phyloP scores from a whole-genome alignment of 768 basidiomycete species.

The Leccinum arenicola region DNA sequence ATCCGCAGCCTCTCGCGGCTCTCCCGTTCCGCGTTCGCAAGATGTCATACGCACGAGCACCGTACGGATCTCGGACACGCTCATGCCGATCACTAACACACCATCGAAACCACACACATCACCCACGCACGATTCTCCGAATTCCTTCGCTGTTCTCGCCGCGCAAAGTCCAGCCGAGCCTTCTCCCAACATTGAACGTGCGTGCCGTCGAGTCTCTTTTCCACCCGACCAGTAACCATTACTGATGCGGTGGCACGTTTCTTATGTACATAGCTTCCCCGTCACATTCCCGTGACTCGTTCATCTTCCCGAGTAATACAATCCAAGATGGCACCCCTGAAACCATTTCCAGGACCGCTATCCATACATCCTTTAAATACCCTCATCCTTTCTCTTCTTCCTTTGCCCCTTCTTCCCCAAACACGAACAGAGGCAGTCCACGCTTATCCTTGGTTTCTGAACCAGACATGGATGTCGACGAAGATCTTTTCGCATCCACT shows the following conservation, averaged over 20 bases:
- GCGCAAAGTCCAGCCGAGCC: conserved; percentile 15
- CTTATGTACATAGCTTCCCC: conserved; percentile 13
- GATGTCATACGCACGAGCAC: conserved; percentile 65
- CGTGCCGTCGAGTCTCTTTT: conserved; percentile 7
- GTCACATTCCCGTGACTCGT: conserved; percentile 32
- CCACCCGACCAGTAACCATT: too few species aligned
- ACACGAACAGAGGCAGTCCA: conserved; percentile 23
- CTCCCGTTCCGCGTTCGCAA: conserved; percentile 47
- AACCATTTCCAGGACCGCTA: conserved; percentile 16
- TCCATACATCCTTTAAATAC: conserved; percentile 18
- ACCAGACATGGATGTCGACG: conserved; percentile 22
- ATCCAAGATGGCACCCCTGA: conserved; percentile 26
- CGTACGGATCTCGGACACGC: conserved; percentile 56
- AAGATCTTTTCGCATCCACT: conserved; percentile 29
- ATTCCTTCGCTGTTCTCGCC: conserved; percentile 15
- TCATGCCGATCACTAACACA: conserved; percentile 21
- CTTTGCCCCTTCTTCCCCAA: conserved; percentile 20
- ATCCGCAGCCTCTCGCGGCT: conserved; percentile 21
- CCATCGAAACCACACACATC: background rate
- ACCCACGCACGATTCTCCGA: background rate
- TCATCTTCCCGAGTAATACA: conserved; percentile 37
- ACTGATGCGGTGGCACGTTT: conserved; percentile 20
- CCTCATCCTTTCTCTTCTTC: conserved; percentile 21
- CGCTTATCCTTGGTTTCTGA: conserved; percentile 24
- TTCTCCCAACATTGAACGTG: conserved; percentile 22